These are phyloP conservation scores for Piedraia hortae DNA, from an alignment of 2,329 filamentous ascomycete genomes.

Conservation along the genomic window DNA sequence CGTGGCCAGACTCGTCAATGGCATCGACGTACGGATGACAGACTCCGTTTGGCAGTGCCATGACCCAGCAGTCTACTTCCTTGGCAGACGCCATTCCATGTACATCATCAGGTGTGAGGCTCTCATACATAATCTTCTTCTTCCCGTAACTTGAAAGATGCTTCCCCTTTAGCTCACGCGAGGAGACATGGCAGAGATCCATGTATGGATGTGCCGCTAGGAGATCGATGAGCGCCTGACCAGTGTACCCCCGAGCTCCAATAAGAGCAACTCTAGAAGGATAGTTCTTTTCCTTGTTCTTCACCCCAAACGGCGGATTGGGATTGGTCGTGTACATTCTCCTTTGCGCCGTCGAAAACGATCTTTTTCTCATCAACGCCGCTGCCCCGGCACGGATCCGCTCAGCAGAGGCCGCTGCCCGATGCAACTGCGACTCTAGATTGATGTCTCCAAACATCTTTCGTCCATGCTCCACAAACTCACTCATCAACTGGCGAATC, in stretches of 20 bases:
- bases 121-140: conserved; percentile 77
- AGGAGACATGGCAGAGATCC: conserved; percentile 76
- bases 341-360: conserved; percentile 30
- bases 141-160: conserved; percentile 75
- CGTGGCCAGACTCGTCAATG: conserved; percentile 40
- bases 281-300: conserved; percentile 58
- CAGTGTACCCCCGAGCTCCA: conserved; percentile 79
- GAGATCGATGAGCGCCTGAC: conserved; percentile 66
- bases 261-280: conserved; percentile 66
- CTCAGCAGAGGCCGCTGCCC: conserved; percentile 43
- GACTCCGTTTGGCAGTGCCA: conserved; percentile 86
- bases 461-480: conserved; percentile 58
- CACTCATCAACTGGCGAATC: conserved; percentile 55
- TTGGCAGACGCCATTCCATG: conserved; percentile 57
- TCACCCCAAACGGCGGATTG: conserved; percentile 68
- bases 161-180: conserved; percentile 69
- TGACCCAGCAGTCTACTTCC: conserved; percentile 85
- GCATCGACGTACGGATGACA: conserved; percentile 87
- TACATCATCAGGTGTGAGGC: conserved; percentile 63
- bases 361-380: conserved; percentile 15
- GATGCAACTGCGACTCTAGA: conserved; percentile 58
- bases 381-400: conserved; percentile 24
- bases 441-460: conserved; percentile 77
- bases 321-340: conserved; percentile 42
- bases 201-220: conserved; percentile 71